Evolutionary conservation across 495 filamentous ascomycete species (phyloP), one percentile per base, ranked within the genome.

Genomic region (Neurospora sp.): DNA sequence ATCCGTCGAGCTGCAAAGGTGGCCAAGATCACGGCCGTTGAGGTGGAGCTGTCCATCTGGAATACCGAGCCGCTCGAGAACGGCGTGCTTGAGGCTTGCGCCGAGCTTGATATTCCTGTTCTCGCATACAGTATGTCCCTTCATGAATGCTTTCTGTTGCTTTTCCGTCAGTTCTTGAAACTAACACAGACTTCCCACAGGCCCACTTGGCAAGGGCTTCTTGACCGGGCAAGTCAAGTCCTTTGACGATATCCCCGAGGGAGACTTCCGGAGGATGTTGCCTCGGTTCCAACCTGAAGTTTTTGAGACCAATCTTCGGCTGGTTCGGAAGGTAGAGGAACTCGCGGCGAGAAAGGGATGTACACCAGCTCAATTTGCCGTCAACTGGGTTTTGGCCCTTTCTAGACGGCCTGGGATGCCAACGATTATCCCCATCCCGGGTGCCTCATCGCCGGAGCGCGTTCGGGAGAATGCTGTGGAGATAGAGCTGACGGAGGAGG

Each of bases 381-480:
- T 97, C 70, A 88, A 84, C 41, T 98, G 95, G 94, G 81, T 92
- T 5, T 80, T 77, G 69, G 77, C 85, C 2, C 79, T 90, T 72
- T 86, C 86, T 70, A 83, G 80, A 40, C 83, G 86, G 77, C 84
- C 89, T 40, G 92, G 90, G 7, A 87, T 90, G 80, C 89, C 90
- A 8, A 87, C 83, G 4, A 92, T 97, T 75, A 91, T 97, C 70
- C 94, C 93, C 4, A 96, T 97, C 76, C 94, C 93, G 0, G 93
- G 93, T 9, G 89, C 91, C 9, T 88, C 86, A 23, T 84, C 81
- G 1, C 82, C 76, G 6, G 81, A 77, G 31, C 79, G 87, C 12
- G 80, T 89, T 3, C 66, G 77, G 38, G 88, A 90, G 81, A 91
- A 90, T 74, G 74, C 78, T 9, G 81, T 77, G n/a, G 72, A 81